These are phyloP conservation scores for Casuarina glauca DNA, from an alignment of 306 rosid genomes.

Conservation along the genomic window DNA sequence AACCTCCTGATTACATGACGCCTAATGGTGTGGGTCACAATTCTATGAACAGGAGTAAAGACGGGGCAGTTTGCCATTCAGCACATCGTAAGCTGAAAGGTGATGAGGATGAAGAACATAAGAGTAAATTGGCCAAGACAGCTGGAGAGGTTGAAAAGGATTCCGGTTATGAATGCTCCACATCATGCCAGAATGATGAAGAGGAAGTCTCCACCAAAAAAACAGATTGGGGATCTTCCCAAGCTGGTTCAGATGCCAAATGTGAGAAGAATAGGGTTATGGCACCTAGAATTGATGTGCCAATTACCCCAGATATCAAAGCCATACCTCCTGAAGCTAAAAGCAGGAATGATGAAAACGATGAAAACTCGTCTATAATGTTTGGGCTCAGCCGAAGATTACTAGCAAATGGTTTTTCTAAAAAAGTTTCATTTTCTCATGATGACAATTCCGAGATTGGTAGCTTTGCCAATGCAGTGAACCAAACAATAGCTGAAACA, in stretches of 20 bases:
- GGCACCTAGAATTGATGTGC: conserved; percentile 42
- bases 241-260: conserved; percentile 11
- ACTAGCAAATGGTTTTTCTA: conserved; percentile 63
- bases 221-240: conserved; percentile 19
- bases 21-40: conserved; percentile 48
- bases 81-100: conserved; percentile 34
- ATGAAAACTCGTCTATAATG: conserved; percentile 54
- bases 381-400: conserved; percentile 77
- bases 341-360: conserved; percentile 46
- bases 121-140: conserved; percentile 31
- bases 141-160: conserved; percentile 31
- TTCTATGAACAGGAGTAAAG: conserved; percentile 29
- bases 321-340: conserved; percentile 33
- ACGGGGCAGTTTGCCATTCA: conserved; percentile 34
- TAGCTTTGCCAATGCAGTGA: conserved; percentile 38
- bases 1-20: conserved; percentile 73
- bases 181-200: conserved; percentile 31
- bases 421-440: conserved; percentile 40
- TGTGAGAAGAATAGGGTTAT: conserved; percentile 24
- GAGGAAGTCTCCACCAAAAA: conserved; percentile 34
- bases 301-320: conserved; percentile 38
- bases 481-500: conserved; percentile 38
- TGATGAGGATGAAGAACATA: conserved; percentile 32
- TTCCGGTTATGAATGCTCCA: conserved; percentile 37
- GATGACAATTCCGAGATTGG: conserved; percentile 49